Evolutionary conservation across 2,329 filamentous ascomycete species (phyloP).

Genomic region (Talaromyces sp.): DNA sequence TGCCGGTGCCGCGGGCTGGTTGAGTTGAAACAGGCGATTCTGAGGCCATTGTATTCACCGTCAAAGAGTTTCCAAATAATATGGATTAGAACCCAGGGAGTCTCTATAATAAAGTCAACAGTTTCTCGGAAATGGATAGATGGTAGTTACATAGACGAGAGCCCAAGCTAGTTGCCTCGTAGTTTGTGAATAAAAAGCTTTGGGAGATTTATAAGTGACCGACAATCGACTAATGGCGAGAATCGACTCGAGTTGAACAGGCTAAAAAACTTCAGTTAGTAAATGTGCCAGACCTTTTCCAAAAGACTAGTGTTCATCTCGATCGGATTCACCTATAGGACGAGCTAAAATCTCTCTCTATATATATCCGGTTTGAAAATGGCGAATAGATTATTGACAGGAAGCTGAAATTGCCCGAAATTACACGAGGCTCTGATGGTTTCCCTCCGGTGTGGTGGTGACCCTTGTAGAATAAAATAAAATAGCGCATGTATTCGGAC

Average conservation of each 20-base stretch:
- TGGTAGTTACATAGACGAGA: not conserved
- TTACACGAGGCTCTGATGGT: not conserved
- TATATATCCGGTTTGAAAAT: not conserved
- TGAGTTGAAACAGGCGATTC: not conserved
- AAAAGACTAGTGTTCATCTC: not conserved
- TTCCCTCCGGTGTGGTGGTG: not conserved
- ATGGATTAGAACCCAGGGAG: not conserved
- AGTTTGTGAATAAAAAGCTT: not conserved
- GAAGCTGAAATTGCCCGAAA: not conserved
- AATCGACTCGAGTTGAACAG: not conserved
- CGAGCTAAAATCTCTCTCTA: not conserved
- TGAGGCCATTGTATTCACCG: not conserved
- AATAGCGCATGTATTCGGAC: not conserved
- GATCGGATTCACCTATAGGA: not conserved
- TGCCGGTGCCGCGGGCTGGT: slow-evolving; percentile 17
- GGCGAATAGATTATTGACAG: not conserved
- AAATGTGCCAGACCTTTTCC: not conserved
- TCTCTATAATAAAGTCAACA: not conserved
- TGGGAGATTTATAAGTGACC: too few relatives aligned
- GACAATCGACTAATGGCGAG: not conserved
- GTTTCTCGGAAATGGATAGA: not conserved
- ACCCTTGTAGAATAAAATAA: not conserved
- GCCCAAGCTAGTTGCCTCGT: not conserved
- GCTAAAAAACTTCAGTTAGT: not conserved
- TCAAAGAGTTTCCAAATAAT: not conserved